phyloP scores from a whole-genome alignment of 169 alveolate species.

The Babesia bovis region DNA sequence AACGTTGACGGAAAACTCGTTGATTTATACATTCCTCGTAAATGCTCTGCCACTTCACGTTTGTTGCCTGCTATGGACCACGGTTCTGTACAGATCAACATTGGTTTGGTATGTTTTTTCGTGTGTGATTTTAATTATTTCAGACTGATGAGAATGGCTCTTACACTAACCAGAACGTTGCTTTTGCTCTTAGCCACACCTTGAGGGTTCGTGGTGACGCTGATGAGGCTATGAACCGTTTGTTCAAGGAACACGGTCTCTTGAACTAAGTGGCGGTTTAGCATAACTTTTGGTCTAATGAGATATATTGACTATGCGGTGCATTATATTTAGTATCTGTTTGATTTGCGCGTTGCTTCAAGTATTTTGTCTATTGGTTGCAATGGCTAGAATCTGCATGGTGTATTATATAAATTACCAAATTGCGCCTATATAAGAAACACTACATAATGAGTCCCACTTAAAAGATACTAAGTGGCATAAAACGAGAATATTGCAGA shows the following conservation, averaged over 20 bases:
- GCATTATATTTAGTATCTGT: too few relatives aligned
- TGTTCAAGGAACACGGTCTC: constrained; percentile 86
- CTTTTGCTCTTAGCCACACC: constrained; percentile 88
- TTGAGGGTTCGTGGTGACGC: constrained; percentile 91
- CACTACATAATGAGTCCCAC: too few relatives aligned
- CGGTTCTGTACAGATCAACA: constrained; percentile 91
- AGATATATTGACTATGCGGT: not conserved
- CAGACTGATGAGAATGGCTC: constrained; percentile 87
- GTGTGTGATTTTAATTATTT: constrained; percentile 2
- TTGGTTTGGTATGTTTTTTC: constrained; percentile 81
- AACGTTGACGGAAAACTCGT: constrained; percentile 90
- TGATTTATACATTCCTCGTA: constrained; percentile 93
- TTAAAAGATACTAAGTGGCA: too few relatives aligned
- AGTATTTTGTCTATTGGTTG: too few relatives aligned
- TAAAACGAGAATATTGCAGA: too few relatives aligned
- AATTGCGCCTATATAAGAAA: too few relatives aligned
- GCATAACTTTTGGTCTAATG: not conserved
- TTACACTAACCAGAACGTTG: constrained; percentile 80
- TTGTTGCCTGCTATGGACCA: constrained; percentile 90
- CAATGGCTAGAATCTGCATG: too few relatives aligned
- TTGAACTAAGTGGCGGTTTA: constrained; percentile 71
- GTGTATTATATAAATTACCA: too few relatives aligned
- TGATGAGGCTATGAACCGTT: constrained; percentile 91
- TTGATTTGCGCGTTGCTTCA: too few relatives aligned
- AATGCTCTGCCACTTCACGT: constrained; percentile 93